Evolutionary conservation across 2,329 filamentous ascomycete species (phyloP).

Genomic region (Monilinia fructigena): DNA sequence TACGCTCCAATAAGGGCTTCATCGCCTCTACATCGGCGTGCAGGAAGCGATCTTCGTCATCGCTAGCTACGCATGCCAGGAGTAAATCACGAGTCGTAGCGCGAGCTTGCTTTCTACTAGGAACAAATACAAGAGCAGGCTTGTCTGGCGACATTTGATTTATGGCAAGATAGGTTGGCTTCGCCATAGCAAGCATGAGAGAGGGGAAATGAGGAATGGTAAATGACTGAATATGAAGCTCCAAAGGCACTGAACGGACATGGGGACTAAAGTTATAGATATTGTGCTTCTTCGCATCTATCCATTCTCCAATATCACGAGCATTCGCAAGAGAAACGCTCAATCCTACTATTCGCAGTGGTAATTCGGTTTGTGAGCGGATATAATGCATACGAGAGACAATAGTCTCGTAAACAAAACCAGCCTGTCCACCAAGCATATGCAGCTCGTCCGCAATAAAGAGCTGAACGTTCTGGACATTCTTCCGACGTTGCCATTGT

Average conservation of each 20-base stretch:
- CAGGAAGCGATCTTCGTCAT: slow-evolving; percentile 91
- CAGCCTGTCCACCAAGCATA: slow-evolving; percentile 80
- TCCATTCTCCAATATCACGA: slow-evolving; percentile 94
- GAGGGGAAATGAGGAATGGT: slow-evolving; percentile 96
- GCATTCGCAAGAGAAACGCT: slow-evolving; percentile 92
- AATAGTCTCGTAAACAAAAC: slow-evolving; percentile 91
- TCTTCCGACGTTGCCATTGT: slow-evolving; percentile 95
- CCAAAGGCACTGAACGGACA: slow-evolving; percentile 81
- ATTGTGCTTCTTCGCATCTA: slow-evolving; percentile 95
- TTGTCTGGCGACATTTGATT: slow-evolving; percentile 85
- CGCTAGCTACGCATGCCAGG: slow-evolving; percentile 81
- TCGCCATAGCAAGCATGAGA: slow-evolving; percentile 97
- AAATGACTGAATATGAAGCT: slow-evolving; percentile 93
- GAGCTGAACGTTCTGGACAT: slow-evolving; percentile 83
- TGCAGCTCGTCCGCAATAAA: slow-evolving; percentile 96
- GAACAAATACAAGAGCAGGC: slow-evolving; percentile 87
- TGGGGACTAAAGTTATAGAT: slow-evolving; percentile 98
- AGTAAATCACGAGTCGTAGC: slow-evolving; percentile 83
- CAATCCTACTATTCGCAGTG: slow-evolving; percentile 82
- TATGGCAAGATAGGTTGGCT: slow-evolving; percentile 86
- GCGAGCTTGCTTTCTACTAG: slow-evolving; percentile 88
- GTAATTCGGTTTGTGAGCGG: slow-evolving; percentile 78
- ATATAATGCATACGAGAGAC: slow-evolving; percentile 99
- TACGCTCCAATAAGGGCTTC: slow-evolving; percentile 72
- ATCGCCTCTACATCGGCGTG: slow-evolving; percentile 82